Evolutionary conservation across 176 grass and related monocot genomes (phyloP), one percentile per base, ranked within the genome.

Genomic region (Phoenix roebelenii): DNA sequence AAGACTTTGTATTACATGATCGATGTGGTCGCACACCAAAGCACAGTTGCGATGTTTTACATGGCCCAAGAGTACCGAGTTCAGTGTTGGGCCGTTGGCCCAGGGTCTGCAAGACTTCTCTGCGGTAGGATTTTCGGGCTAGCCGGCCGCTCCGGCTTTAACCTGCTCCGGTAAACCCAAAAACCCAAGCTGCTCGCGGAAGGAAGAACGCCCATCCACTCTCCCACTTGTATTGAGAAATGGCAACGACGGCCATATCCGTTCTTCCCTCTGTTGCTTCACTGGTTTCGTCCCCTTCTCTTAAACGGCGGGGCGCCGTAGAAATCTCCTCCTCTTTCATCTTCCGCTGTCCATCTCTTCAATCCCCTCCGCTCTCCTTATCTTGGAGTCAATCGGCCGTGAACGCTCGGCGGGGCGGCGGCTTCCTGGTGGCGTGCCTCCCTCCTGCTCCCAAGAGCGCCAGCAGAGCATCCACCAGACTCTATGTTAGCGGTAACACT

Each of bases 401-500:
- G 61, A 25, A 28, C 48, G 15, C 9, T 5, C 50, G 48, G 55
- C 55, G 49, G 4, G 51, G 67, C 18, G 26, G 20, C 22, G 52
- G 19, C 16, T 69, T 52, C 23, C 15, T 23, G 26, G 59, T 60
- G 7, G 58, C 70, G 48, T 61, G 74, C 55, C 35, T 76, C 54
- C 74, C 57, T 15, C 64, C 32, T 17, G 26, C 25, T 60, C 3
- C 65, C 52, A 52, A 63, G 15, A 67, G 26, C 44, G 58, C 55
- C 49, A 60, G 32, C n/a, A 48, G 63, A 16, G 30, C 30, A 25
- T 74, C 66, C 56, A 78, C 90, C 57, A 83, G 71, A 71, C 50
- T 85, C 50, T 81, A 85, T 60, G 63, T 95, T 58, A 85, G 82
- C 49, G 70, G 74, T 95, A 86, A 22, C 32, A 25, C 25, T 3